These are phyloP conservation scores for Pichia sp. DNA, from an alignment of 1,139 yeast genomes.

Conservation along the genomic window DNA sequence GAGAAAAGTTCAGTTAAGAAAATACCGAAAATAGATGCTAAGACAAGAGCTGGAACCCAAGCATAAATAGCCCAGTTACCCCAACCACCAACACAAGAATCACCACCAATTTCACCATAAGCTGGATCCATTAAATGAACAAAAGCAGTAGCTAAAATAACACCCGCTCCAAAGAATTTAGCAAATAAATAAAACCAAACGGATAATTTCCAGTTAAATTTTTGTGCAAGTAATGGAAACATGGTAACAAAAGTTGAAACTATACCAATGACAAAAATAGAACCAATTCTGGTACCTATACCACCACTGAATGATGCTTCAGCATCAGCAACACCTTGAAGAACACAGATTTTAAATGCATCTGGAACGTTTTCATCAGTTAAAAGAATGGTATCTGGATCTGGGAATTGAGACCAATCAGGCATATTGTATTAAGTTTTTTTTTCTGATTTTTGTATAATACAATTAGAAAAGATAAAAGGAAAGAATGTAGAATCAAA, in stretches of 20 bases:
- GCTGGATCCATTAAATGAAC: slow-evolving; percentile 84
- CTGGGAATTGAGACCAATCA: slow-evolving; percentile 16
- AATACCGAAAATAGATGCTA: slow-evolving; percentile 23
- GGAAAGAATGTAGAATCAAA: not conserved
- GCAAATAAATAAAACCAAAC: slow-evolving; percentile 60
- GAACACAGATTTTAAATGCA: slow-evolving; percentile 16
- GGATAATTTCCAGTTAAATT: slow-evolving; percentile 52
- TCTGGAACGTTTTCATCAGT: slow-evolving; percentile 15
- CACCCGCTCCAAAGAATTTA: slow-evolving; percentile 88
- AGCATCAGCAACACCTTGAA: slow-evolving; percentile 18
- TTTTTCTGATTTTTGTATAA: not conserved
- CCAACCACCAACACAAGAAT: slow-evolving; percentile 41
- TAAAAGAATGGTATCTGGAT: slow-evolving; percentile 12
- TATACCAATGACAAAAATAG: slow-evolving; percentile 61
- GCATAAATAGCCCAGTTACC: slow-evolving; percentile 39
- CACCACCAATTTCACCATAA: slow-evolving; percentile 43
- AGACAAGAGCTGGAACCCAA: slow-evolving; percentile 31
- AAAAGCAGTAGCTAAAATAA: slow-evolving; percentile 83
- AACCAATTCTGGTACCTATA: slow-evolving; percentile 62
- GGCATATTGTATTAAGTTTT: slow-evolving; percentile 11
- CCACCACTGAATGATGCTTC: slow-evolving; percentile 17
- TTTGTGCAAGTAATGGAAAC: slow-evolving; percentile 50
- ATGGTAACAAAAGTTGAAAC: slow-evolving; percentile 55
- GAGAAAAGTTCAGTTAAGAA: slow-evolving; percentile 28
- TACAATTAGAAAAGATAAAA: not conserved